A percentile compares a stretch with the other conserved stretches of the same genome.
Conservation (phyloP, 257 asterid genomes). For the Lavandula angustifolia region DNA sequence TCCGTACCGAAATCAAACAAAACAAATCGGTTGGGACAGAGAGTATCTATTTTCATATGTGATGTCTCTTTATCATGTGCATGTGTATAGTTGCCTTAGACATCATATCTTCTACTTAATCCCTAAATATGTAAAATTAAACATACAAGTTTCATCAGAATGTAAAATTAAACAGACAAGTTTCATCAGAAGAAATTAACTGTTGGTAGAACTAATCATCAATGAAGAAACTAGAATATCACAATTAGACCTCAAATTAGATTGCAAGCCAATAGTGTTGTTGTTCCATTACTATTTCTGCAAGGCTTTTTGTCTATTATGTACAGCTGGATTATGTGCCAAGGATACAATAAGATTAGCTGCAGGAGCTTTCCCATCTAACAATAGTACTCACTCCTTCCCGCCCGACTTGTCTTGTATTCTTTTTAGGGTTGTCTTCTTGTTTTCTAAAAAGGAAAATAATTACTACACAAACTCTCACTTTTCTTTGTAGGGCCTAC, state of each 20-base stretch:
- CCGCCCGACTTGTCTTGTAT: no score
- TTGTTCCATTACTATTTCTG: conserved; percentile 4
- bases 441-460: no score
- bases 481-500: no score
- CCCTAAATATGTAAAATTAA: no score
- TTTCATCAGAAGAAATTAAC: neutral
- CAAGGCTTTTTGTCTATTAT: conserved; percentile 20
- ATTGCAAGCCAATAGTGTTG: conserved; percentile 1
- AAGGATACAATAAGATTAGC: conserved; percentile 29
- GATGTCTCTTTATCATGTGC: no score
- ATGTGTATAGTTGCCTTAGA: no score
- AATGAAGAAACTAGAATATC: conserved; percentile 12
- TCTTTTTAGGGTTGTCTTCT: no score
- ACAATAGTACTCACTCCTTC: neutral
- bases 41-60: no score
- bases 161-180: neutral
- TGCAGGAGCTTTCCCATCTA: conserved; percentile 34
- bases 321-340: conserved; percentile 34
- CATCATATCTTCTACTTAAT: neutral
- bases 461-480: no score
- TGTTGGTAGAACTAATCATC: neutral
- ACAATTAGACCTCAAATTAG: conserved; percentile 3
- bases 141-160: no score
- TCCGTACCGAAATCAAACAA: no score
- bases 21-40: no score